These are phyloP conservation scores for Blastobotrys parvus DNA, from an alignment of 805 yeast species.

Conservation along the genomic window DNA sequence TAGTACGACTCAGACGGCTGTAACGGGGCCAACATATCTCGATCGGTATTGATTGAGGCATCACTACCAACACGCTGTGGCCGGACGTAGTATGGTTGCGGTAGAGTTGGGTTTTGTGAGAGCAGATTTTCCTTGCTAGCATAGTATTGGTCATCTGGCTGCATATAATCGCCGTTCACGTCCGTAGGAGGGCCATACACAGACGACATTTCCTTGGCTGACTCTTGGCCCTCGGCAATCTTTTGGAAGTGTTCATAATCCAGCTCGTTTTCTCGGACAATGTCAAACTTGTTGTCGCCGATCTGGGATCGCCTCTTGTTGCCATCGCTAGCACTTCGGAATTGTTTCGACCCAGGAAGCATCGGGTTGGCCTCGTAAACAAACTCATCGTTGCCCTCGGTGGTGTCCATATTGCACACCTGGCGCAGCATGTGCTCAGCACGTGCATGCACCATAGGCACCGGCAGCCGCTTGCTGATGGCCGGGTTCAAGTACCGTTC, in stretches of 20 bases:
- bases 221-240: constrained; percentile 3
- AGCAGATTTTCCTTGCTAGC: not conserved
- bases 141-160: not conserved
- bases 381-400: constrained; percentile 1
- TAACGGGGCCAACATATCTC: no score
- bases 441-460: constrained; percentile 20
- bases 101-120: not conserved
- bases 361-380: constrained; percentile 5
- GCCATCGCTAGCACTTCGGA: not conserved
- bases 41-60: no score
- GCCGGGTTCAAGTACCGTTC: constrained; percentile 19
- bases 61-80: no score
- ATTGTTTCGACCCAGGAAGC: constrained; percentile 2
- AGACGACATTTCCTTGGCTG: no score
- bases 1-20: no score
- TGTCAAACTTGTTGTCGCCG: constrained; percentile 8
- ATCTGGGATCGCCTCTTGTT: constrained; percentile 1
- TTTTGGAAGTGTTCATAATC: constrained; percentile 12
- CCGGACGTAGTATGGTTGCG: no score
- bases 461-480: constrained; percentile 10
- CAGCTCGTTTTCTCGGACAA: constrained; percentile 10
- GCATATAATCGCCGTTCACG: not conserved
- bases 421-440: constrained; percentile 10
- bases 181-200: not conserved
- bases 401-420: constrained; percentile 10